Base-by-base conservation (phyloP, 305 asterid species). In the Ajuga reptans region DNA sequence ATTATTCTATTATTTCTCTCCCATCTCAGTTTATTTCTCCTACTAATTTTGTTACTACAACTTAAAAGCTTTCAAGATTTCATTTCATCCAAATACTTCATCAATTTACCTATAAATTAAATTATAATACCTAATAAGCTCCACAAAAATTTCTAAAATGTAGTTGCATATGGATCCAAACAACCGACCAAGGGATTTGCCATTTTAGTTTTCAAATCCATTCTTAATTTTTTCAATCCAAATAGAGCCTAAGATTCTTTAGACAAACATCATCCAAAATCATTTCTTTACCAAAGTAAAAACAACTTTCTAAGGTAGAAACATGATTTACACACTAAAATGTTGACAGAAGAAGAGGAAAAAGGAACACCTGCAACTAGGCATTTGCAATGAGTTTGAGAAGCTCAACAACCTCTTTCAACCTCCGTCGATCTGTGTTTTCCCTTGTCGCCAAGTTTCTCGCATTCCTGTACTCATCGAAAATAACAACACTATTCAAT, bases 381-480 rank as follows among this genome's bases (percentile, higher is more conserved):
- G 67, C 51, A 45, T 66, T 72, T 64, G 75, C 58, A 50, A 92
- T 77, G 82, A 92, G 58, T 47, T 84, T 82, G 70, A 83, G 78
- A 51, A 93, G 81, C 80, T 78, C 88, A 71, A 67, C 77, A 52
- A 84, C 93, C 74, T 83, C 93, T 77, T 70, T 89, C 56, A 86
- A 66, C 80, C 97, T 86, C 80, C 97, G 84, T 78, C 84, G 84
- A 41, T 91, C 96, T 16, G 66, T 74, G 18, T 72, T 83, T 69
- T 83, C 96, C 78, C 84, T 91, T 27, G 68, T 58, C 24, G 66
- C 77, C 49, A 68, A 41, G 41, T 74, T 77, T 51, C 85, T 80
- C 9, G 60, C 62, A 61, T 77, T 81, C 91, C 98, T 92, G 71
- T 57, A 27, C 1, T 34, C 61, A 14, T 5, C 10, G 17, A 5